These are phyloP conservation scores for Camelina laxa DNA, from an alignment of 345 rosid genomes.

Conservation along the genomic window DNA sequence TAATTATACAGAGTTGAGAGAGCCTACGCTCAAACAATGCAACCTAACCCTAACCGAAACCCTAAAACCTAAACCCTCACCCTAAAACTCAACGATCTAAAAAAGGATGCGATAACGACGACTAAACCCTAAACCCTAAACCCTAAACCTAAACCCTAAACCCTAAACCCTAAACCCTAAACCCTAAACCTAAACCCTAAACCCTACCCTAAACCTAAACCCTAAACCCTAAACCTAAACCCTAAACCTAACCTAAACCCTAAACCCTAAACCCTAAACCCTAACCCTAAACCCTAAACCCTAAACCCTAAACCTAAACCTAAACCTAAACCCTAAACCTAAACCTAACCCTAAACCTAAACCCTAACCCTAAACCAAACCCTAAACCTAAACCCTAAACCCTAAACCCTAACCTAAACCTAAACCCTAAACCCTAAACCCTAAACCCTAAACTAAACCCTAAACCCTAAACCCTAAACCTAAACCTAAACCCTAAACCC, in stretches of 20 bases:
- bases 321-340: neutral
- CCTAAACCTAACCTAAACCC: neutral
- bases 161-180: neutral
- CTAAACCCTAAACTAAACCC: neutral
- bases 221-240: constrained; percentile 1
- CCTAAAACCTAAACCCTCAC: neutral
- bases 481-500: too few relatives aligned
- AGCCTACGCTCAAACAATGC: too few relatives aligned
- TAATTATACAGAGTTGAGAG: too few relatives aligned
- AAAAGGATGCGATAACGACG: too few relatives aligned
- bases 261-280: neutral
- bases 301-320: too few relatives aligned
- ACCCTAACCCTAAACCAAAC: neutral
- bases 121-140: constrained; percentile 7
- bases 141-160: neutral
- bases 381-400: neutral
- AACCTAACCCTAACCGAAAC: neutral
- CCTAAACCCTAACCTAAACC: neutral
- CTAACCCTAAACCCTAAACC: too few relatives aligned
- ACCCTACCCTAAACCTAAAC: neutral
- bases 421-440: neutral
- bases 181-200: neutral
- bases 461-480: neutral
- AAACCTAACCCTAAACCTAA: neutral
- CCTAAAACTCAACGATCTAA: too few relatives aligned